A percentile compares a stretch with the other conserved stretches of the same genome.
Evolutionary conservation across 805 yeast species (phyloP).

Genomic region (Saccharomycopsis amapae): DNA sequence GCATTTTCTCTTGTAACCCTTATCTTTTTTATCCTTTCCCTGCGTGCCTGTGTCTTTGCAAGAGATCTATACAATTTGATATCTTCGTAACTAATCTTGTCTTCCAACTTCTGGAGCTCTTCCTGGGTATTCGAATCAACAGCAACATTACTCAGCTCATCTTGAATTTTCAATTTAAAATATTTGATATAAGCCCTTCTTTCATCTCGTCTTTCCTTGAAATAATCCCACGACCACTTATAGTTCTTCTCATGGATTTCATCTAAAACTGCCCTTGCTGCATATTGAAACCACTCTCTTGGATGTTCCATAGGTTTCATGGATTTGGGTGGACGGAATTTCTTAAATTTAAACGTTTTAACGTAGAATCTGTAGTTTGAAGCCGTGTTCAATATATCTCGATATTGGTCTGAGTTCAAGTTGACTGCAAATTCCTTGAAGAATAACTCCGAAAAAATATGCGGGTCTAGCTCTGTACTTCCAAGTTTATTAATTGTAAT

Average conservation of each 20-base stretch:
- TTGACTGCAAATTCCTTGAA: conserved; percentile 89
- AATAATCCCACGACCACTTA: conserved; percentile 84
- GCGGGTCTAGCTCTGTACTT: conserved; percentile 60
- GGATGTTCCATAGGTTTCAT: conserved; percentile 51
- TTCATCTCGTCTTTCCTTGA: conserved; percentile 64
- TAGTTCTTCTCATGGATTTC: conserved; percentile 78
- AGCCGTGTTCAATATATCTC: conserved; percentile 72
- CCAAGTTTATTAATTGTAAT: conserved; percentile 74
- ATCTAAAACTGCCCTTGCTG: conserved; percentile 64
- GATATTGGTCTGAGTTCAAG: conserved; percentile 77
- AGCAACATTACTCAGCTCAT: conserved; percentile 25
- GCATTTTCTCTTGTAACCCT: conserved; percentile 1
- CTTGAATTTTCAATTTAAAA: conserved; percentile 57
- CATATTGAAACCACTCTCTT: conserved; percentile 72
- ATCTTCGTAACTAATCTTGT: conserved; percentile 61
- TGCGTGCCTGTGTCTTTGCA: conserved; percentile 59
- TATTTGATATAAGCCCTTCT: conserved; percentile 57
- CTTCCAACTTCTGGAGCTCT: conserved; percentile 36
- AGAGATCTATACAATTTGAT: conserved; percentile 78
- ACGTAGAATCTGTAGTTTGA: conserved; percentile 74
- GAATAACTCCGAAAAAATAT: conserved; percentile 62
- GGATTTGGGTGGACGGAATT: conserved; percentile 52
- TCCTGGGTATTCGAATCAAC: conserved; percentile 24
- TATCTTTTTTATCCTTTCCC: conserved; percentile 38
- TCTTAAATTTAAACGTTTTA: conserved; percentile 68